phyloP scores from a whole-genome alignment of 371 early-diverging fungal species.

The Mortierella sp. region DNA sequence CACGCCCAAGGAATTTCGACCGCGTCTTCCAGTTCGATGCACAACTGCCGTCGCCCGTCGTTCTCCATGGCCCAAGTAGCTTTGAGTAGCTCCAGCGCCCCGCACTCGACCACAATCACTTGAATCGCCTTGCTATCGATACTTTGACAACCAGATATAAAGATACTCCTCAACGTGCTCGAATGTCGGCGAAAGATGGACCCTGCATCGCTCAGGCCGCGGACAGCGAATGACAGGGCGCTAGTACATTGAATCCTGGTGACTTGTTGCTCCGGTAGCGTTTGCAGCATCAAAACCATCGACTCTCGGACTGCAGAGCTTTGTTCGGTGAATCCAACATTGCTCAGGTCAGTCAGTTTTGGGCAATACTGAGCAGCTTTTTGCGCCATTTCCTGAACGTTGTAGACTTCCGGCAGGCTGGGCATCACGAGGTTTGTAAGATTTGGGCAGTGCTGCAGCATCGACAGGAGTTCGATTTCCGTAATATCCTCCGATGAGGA shows the following conservation, averaged over 20 bases:
- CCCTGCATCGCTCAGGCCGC: not conserved
- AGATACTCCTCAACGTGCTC: not conserved
- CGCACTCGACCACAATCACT: not conserved
- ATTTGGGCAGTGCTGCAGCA: not conserved
- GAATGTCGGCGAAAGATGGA: not conserved
- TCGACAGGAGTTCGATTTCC: not conserved
- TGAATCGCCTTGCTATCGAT: not conserved
- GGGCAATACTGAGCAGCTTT: not conserved
- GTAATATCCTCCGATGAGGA: too few species aligned
- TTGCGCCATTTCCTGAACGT: not conserved
- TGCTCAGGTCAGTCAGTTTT: not conserved
- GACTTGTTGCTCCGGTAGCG: not conserved
- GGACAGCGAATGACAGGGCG: too few species aligned
- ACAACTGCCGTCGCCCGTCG: not conserved
- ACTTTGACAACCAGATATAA: not conserved
- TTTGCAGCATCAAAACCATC: not conserved
- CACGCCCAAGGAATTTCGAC: not conserved
- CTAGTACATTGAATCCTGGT: too few species aligned
- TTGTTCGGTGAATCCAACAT: too few species aligned
- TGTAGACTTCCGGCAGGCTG: not conserved
- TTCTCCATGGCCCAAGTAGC: not conserved
- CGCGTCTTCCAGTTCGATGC: not conserved
- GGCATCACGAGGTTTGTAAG: not conserved
- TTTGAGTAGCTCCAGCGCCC: not conserved
- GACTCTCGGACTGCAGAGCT: not conserved